These are phyloP conservation scores for Spizellomyces punctatus DNA, from an alignment of 192 early-diverging fungal genomes.

Conservation along the genomic window DNA sequence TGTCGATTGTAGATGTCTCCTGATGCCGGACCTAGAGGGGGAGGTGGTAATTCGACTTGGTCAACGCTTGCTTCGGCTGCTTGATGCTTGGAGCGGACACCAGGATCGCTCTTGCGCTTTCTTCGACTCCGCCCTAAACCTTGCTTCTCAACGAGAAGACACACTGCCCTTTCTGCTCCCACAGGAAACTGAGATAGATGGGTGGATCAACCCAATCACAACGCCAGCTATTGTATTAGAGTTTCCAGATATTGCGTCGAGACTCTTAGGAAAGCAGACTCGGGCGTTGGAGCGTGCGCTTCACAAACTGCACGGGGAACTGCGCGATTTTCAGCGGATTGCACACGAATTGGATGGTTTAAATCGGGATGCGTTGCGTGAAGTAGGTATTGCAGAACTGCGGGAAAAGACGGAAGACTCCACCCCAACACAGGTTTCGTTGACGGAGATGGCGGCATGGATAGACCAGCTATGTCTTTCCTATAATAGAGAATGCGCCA, in stretches of 20 bases:
- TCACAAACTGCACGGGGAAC: background rate
- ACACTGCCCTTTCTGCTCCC: constrained; percentile 9
- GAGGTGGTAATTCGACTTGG: background rate
- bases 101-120: constrained; percentile 14
- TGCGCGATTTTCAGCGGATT: constrained; percentile 6
- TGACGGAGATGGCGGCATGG: constrained; percentile 13
- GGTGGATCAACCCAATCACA: constrained; percentile 17
- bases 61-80: constrained; percentile 12
- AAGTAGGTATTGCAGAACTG: background rate
- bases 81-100: background rate
- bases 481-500: background rate
- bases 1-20: no score
- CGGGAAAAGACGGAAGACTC: background rate
- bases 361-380: constrained; percentile 1
- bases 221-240: constrained; percentile 18
- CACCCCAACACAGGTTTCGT: background rate
- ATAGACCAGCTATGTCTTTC: constrained; percentile 1
- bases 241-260: constrained; percentile 18
- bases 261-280: constrained; percentile 24
- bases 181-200: background rate
- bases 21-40: background rate
- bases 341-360: background rate
- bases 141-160: constrained; percentile 20
- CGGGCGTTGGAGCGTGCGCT: constrained; percentile 4
- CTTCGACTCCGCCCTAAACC: constrained; percentile 21